These are phyloP conservation scores for Colletotrichum melonis DNA, from an alignment of 2,329 filamentous ascomycete species.

Conservation along the genomic window DNA sequence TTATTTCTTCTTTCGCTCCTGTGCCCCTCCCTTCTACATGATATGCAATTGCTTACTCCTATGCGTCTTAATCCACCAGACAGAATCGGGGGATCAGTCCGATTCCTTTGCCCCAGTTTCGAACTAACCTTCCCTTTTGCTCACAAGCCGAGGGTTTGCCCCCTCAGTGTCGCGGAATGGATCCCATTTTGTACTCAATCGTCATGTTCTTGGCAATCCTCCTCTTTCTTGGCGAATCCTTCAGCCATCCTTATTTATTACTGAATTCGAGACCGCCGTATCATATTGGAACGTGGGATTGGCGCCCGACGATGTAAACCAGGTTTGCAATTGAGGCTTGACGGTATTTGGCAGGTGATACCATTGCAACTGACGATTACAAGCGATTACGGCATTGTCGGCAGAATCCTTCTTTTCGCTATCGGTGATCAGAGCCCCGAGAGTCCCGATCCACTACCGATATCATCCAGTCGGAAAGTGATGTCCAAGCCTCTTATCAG, in stretches of 20 bases:
- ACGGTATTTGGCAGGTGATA: constrained; percentile 17
- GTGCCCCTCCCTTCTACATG: not conserved
- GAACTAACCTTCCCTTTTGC: not conserved
- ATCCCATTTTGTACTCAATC: not conserved
- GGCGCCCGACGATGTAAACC: not conserved
- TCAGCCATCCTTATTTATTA: not conserved
- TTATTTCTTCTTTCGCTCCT: not conserved
- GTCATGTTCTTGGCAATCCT: constrained; percentile 29
- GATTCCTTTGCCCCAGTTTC: not conserved
- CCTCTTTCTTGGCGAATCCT: constrained; percentile 21
- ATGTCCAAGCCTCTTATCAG: not conserved
- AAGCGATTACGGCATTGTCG: not conserved
- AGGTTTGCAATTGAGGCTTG: not conserved
- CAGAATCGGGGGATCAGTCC: not conserved
- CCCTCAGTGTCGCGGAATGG: not conserved
- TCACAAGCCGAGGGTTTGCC: not conserved
- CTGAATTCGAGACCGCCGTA: not conserved
- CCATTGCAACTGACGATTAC: not conserved
- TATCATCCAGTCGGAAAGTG: not conserved
- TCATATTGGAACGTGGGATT: not conserved
- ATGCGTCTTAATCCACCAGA: not conserved
- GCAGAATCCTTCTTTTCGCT: not conserved
- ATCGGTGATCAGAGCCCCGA: not conserved
- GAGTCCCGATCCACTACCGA: not conserved
- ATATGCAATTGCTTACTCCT: not conserved